These are phyloP conservation scores for Epichloe elymi DNA, from an alignment of 2,329 filamentous ascomycete species.

Conservation along the genomic window DNA sequence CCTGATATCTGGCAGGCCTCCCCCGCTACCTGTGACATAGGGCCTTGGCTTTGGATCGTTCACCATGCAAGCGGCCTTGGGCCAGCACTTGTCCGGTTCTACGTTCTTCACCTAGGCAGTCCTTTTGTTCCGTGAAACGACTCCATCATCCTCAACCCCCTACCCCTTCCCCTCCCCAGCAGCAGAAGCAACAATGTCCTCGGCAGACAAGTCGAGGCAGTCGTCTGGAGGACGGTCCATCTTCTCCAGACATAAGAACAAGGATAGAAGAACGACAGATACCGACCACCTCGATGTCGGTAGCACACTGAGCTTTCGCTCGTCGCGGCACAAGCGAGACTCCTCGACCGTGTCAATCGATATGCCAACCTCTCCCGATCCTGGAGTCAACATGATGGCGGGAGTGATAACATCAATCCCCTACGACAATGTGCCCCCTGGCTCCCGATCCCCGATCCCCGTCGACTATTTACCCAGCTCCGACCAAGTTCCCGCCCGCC, in stretches of 20 bases:
- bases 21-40: conserved; percentile 5
- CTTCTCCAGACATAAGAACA: conserved; percentile 82
- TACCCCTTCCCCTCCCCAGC: too few relatives aligned
- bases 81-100: conserved; percentile 21
- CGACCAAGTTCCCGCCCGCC: conserved; percentile 48
- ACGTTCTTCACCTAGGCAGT: conserved; percentile 18
- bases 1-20: conserved; percentile 2
- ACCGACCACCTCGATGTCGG: conserved; percentile 46
- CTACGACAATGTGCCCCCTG: conserved; percentile 57
- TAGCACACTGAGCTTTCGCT: conserved; percentile 51
- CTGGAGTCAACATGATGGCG: conserved; percentile 58
- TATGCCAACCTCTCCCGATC: conserved; percentile 48
- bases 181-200: conserved; percentile 34
- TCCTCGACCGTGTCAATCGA: conserved; percentile 63
- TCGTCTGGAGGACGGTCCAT: conserved; percentile 65
- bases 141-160: background rate
- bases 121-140: conserved; percentile 2
- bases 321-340: conserved; percentile 62
- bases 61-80: conserved; percentile 29
- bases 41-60: conserved; percentile 7
- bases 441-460: conserved; percentile 55
- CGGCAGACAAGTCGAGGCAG: conserved; percentile 68
- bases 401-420: conserved; percentile 81
- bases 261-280: conserved; percentile 48
- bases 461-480: conserved; percentile 60